Evolutionary conservation across 2,329 filamentous ascomycete species (phyloP).

Genomic region (Aspergillus viridinutans): DNA sequence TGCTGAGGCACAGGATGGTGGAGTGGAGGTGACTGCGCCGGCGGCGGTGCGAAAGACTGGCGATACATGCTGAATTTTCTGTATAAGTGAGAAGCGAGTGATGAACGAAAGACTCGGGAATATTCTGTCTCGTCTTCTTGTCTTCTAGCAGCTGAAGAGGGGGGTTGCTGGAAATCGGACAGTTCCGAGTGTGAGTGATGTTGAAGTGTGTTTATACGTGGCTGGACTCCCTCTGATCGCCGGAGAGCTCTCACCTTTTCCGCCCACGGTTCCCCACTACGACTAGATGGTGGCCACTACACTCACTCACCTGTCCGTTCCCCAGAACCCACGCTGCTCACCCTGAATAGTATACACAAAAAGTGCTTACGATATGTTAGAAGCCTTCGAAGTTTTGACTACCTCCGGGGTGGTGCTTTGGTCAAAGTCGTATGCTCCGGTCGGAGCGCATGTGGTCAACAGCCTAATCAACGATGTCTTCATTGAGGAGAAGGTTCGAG

Average conservation of each 20-base stretch:
- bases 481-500: conserved; percentile 81
- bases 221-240: conserved; percentile 26
- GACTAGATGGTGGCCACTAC: conserved; percentile 5
- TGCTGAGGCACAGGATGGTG: conserved; percentile 98
- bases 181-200: conserved; percentile 10
- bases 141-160: conserved; percentile 6
- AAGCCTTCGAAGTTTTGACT: conserved; percentile 94
- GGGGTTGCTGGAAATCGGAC: conserved; percentile 7
- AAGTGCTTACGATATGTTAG: conserved; percentile 63
- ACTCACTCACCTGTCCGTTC: conserved; percentile 2
- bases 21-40: conserved; percentile 77
- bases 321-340: background rate
- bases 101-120: conserved; percentile 2
- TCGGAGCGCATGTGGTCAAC: conserved; percentile 83
- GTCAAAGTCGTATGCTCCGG: conserved; percentile 79
- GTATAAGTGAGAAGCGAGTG: conserved; percentile 5
- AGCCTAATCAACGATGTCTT: conserved; percentile 94
- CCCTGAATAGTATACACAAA: background rate
- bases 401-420: conserved; percentile 95
- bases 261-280: conserved; percentile 18
- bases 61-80: conserved; percentile 66
- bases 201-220: conserved; percentile 30
- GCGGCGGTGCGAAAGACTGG: conserved; percentile 70
- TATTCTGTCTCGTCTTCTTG: background rate
- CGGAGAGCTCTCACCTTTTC: conserved; percentile 17